Conservation (phyloP, 495 filamentous ascomycete genomes). For the Chaetomidium leptoderma region DNA sequence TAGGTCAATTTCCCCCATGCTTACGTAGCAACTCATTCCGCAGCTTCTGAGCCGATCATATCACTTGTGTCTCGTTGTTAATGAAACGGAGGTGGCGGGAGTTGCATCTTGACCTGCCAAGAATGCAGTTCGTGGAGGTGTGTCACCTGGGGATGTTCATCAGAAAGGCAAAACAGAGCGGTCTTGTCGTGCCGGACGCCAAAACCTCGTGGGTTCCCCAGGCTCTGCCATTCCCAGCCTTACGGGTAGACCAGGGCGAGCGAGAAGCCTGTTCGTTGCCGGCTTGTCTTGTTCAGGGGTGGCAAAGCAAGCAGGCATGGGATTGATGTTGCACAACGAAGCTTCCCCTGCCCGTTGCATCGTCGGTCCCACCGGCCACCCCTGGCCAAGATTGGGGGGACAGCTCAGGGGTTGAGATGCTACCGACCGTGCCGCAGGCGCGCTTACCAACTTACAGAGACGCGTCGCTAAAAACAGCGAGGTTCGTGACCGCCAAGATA, state of each 20-base stretch:
- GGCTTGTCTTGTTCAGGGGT: neutral
- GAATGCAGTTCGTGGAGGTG: neutral
- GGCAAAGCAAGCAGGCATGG: neutral
- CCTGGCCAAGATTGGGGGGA: conserved; percentile 11
- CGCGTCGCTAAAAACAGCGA: neutral
- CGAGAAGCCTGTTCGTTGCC: conserved; percentile 6
- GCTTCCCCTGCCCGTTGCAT: conserved; percentile 7
- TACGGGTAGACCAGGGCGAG: conserved; percentile 19
- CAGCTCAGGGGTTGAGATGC: neutral
- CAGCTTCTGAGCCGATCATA: neutral
- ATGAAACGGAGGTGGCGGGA: neutral
- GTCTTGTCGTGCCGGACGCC: neutral
- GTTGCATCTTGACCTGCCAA: neutral
- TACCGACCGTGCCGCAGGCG: neutral
- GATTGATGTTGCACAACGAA: neutral
- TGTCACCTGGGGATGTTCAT: neutral
- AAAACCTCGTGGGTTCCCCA: conserved; percentile 9
- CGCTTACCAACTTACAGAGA: neutral
- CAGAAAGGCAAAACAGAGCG: neutral
- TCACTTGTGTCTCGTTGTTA: neutral
- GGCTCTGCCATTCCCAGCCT: conserved; percentile 19
- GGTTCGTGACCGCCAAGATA: conserved; percentile 1
- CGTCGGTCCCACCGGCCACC: neutral
- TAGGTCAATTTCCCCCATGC: neutral
- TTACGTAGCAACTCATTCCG: neutral